Evolutionary conservation across 2,329 filamentous ascomycete genomes (phyloP).

Genomic region (Penicillium sp.): DNA sequence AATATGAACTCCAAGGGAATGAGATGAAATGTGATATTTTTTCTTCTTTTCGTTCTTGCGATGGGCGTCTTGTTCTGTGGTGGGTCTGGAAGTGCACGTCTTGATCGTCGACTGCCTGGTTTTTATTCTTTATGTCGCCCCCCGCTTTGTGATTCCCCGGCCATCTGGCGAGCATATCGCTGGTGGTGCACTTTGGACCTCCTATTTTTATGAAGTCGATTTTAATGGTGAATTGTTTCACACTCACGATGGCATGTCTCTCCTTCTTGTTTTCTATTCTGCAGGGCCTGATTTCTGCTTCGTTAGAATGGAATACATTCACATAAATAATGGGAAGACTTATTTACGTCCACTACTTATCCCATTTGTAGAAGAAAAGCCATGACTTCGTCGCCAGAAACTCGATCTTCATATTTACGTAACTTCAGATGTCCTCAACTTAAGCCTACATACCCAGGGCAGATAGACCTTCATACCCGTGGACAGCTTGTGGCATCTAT

Average conservation of each 20-base stretch:
- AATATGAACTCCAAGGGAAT: not conserved
- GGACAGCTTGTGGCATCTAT: not conserved
- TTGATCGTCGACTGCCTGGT: not conserved
- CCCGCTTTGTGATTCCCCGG: not conserved
- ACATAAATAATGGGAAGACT: not conserved
- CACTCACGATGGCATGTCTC: not conserved
- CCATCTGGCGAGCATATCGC: not conserved
- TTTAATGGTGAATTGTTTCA: not conserved
- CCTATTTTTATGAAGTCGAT: not conserved
- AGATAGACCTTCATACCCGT: not conserved
- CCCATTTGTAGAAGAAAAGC: no score
- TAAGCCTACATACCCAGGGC: not conserved
- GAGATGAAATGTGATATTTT: not conserved
- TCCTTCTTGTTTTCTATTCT: not conserved
- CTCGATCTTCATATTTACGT: no score
- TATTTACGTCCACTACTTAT: not conserved
- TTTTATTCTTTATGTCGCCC: not conserved
- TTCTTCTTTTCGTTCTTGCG: not conserved
- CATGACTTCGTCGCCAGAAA: not conserved
- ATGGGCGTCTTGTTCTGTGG: not conserved
- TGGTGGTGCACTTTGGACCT: not conserved
- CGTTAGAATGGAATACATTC: not conserved
- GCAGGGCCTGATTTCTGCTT: not conserved
- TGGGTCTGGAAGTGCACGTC: not conserved
- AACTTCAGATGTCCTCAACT: no score